phyloP scores from a whole-genome alignment of 768 basidiomycete species.

The Butyriboletus loyo region DNA sequence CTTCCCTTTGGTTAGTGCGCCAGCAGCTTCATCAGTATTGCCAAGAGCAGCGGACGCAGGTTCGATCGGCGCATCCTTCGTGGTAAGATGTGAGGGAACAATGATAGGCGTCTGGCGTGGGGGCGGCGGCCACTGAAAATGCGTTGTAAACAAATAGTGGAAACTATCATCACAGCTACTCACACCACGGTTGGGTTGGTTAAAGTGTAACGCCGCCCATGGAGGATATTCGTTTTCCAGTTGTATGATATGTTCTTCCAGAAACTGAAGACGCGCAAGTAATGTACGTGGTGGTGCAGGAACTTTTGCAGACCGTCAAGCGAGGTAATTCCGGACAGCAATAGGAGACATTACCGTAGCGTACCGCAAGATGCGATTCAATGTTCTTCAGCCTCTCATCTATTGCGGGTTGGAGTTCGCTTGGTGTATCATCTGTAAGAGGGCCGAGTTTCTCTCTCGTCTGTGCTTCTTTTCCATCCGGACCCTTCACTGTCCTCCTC shows the following conservation, averaged over 20 bases:
- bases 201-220: constrained; percentile 87
- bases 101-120: constrained; percentile 76
- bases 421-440: constrained; percentile 31
- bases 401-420: constrained; percentile 54
- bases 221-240: constrained; percentile 83
- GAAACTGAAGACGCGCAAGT: constrained; percentile 58
- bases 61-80: constrained; percentile 22
- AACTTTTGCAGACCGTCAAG: constrained; percentile 42
- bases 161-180: constrained; percentile 27
- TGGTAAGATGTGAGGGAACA: constrained; percentile 64
- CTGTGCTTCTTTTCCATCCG: constrained; percentile 8
- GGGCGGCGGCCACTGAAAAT: constrained; percentile 75
- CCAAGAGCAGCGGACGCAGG: constrained; percentile 8
- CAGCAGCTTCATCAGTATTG: constrained; percentile 9
- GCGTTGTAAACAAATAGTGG: neutral
- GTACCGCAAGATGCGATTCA: constrained; percentile 68
- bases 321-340: neutral
- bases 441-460: constrained; percentile 9
- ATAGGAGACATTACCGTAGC: constrained; percentile 54
- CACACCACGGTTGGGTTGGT: constrained; percentile 78
- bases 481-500: constrained; percentile 50
- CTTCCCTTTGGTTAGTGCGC: constrained; percentile 26
- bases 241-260: constrained; percentile 75
- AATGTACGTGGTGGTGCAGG: constrained; percentile 67
- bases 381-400: constrained; percentile 64